Evolutionary conservation across 805 yeast species (phyloP).

Genomic region (Ogataea methanolica): DNA sequence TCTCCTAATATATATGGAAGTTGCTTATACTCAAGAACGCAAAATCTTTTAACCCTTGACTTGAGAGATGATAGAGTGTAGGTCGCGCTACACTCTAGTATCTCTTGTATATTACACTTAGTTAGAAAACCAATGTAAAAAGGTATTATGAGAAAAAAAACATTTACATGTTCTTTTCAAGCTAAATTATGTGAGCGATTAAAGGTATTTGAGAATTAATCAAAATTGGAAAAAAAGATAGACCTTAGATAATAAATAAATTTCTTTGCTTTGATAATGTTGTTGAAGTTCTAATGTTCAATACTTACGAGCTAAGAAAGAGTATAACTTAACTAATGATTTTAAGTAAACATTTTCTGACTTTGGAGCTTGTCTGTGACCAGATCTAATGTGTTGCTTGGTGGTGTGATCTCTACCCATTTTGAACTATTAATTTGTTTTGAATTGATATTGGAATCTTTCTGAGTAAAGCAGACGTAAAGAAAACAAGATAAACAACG

Average conservation of each 20-base stretch:
- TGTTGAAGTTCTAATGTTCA: not conserved
- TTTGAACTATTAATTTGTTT: conserved; percentile 22
- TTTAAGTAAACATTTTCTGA: conserved; percentile 99
- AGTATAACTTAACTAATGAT: conserved; percentile 95
- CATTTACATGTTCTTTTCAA: too few relatives aligned
- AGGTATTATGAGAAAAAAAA: too few relatives aligned
- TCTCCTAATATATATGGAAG: too few relatives aligned
- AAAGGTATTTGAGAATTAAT: not conserved
- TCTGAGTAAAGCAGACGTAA: conserved; percentile 1
- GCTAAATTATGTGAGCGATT: conserved; percentile 1
- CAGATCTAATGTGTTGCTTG: conserved; percentile 93
- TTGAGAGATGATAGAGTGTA: too few relatives aligned
- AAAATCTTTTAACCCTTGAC: too few relatives aligned
- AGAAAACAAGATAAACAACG: not conserved
- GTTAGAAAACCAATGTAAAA: too few relatives aligned
- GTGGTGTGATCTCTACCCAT: conserved; percentile 98
- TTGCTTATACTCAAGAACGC: too few relatives aligned
- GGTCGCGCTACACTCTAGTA: too few relatives aligned
- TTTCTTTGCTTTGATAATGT: not conserved
- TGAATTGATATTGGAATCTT: not conserved
- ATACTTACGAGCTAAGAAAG: conserved; percentile 98
- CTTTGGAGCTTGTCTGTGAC: conserved; percentile 99
- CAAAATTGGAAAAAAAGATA: not conserved
- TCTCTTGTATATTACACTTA: too few relatives aligned
- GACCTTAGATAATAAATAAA: not conserved